Base-by-base conservation (phyloP, 768 basidiomycete species). In the Auricularia sp. region DNA sequence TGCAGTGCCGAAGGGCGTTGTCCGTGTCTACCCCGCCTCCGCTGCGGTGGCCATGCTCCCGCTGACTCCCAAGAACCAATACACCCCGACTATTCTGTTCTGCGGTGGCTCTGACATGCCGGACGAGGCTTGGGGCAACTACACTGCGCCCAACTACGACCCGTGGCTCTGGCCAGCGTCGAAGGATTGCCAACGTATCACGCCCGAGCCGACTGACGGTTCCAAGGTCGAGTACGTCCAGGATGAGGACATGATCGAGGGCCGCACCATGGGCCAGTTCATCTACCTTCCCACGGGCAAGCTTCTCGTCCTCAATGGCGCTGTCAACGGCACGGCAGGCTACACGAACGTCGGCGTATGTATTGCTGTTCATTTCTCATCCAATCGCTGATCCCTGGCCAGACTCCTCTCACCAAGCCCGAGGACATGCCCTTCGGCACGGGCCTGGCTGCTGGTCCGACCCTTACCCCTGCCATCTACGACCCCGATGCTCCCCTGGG, bases 181-280 rank as follows among this genome's bases (percentile, higher is more conserved):
- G 3, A 68, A 73, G 16, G 88, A 90, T 71, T 92, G 90, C 73
- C 90, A 90, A 66, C 82, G 89, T 35, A 87, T 98, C 70, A 92
- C 89, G 0, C 94, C 96, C 0, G 93, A 96, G 71, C 91, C 91
- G 54, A 72, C 73, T 3, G 87, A 88, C 63, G 88, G 88, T 3
- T 84, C 86, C 1, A 44, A 79, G 0, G 80, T 86, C 0, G 75
- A 69, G 0, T 92, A 90, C 71, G 75, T 79, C 5, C 80, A 88
- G 69, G 92, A 93, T 65, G 93, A 95, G 67, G 74, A 84, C 65
- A 85, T 94, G 81, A 78, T 84, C 8, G 80, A 86, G 66, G 83
- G 85, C 0, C 83, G 93, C 21, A 91, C 89, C 34, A 98, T 98
- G 94, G 92, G 94, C 10, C 90, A 93, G 72, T 93, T 96, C 73